Evolutionary conservation across 345 rosid genomes (phyloP).

Genomic region (Citrus mangshanensis): DNA sequence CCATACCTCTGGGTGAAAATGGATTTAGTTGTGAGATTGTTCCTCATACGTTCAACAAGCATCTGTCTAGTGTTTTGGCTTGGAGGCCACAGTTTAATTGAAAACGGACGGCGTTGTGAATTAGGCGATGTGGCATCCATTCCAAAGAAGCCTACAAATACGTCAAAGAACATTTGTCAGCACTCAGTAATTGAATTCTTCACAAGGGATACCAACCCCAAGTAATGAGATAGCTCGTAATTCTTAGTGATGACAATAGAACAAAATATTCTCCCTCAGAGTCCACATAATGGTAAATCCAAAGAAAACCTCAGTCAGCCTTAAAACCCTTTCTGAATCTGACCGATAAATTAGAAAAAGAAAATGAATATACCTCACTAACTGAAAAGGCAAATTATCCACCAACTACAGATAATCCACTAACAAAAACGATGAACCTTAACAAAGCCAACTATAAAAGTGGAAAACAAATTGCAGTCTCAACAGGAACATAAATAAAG

Average conservation of each 20-base stretch:
- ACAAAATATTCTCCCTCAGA: not conserved
- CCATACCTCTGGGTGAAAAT: conserved; percentile 85
- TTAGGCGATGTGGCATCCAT: conserved; percentile 54
- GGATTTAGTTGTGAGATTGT: conserved; percentile 71
- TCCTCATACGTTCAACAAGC: conserved; percentile 63
- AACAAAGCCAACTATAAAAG: not conserved
- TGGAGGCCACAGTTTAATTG: conserved; percentile 89
- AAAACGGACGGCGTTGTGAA: conserved; percentile 59
- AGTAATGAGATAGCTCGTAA: not conserved
- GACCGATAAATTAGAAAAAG: not conserved
- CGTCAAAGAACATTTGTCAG: not conserved
- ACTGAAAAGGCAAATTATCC: not conserved
- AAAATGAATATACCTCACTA: not conserved
- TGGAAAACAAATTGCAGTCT: not conserved
- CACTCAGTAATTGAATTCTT: not conserved
- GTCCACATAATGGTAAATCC: not conserved
- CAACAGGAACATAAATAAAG: not conserved
- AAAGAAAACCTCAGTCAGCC: not conserved
- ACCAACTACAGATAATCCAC: not conserved
- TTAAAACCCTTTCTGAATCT: not conserved
- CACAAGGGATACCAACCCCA: not conserved
- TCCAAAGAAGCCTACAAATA: conserved; percentile 23
- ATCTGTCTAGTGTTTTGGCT: conserved; percentile 64
- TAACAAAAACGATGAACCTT: not conserved
- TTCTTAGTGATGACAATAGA: not conserved